Conservation (phyloP, 129 eudicot genomes). For the Flaveria bidentis region DNA sequence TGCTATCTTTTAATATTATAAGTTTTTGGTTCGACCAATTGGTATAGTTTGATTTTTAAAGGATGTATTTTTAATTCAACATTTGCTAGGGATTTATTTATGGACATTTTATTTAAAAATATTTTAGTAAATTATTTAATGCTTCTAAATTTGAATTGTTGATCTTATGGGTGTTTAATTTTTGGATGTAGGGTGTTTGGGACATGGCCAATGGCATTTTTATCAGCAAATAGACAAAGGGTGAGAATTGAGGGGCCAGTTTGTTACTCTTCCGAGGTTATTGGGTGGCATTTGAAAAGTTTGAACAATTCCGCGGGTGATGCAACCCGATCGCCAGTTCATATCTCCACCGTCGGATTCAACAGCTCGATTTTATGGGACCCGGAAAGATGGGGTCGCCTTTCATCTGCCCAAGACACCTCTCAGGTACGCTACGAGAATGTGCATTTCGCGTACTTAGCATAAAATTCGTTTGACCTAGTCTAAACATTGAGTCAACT, state of each 20-base stretch:
- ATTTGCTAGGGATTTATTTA: neutral
- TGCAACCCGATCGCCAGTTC: constrained; percentile 46
- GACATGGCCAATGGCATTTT: constrained; percentile 89
- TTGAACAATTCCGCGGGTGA: constrained; percentile 46
- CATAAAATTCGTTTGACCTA: too few species aligned
- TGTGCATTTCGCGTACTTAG: too few species aligned
- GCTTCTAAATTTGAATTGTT: neutral
- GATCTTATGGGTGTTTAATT: neutral
- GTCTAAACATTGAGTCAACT: neutral
- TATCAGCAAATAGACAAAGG: constrained; percentile 64
- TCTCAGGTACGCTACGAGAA: constrained; percentile 54
- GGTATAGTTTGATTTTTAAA: neutral
- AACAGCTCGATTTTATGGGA: constrained; percentile 96
- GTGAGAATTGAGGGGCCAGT: constrained; percentile 88
- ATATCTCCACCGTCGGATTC: constrained; percentile 85
- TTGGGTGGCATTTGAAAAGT: constrained; percentile 92
- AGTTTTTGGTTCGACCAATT: neutral
- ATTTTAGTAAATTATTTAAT: neutral
- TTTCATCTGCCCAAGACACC: constrained; percentile 61
- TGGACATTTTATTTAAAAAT: neutral
- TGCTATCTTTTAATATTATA: constrained; percentile 9
- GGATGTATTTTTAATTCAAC: neutral
- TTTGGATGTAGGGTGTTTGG: constrained; percentile 73
- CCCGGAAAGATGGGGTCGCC: constrained; percentile 98
- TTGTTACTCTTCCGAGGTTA: constrained; percentile 76